phyloP scores from a whole-genome alignment of 805 yeast genomes.

The Cyberlindnera meyerae region DNA sequence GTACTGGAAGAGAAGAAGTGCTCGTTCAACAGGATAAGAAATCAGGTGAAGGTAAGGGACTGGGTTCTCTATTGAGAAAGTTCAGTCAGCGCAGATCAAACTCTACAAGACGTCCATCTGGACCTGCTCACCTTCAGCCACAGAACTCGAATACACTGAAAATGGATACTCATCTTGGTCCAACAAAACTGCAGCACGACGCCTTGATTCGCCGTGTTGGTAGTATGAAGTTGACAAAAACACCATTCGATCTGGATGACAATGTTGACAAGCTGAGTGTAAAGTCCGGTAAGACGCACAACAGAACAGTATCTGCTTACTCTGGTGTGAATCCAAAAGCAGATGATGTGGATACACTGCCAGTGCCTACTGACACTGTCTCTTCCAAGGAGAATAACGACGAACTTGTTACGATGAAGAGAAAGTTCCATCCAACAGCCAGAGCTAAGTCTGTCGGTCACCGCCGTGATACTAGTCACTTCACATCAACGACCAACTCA shows the following conservation, averaged over 20 bases:
- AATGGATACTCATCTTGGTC: no score
- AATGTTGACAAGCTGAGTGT: background rate
- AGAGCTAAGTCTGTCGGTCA: constrained; percentile 88
- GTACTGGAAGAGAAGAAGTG: constrained; percentile 33
- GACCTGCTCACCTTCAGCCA: constrained; percentile 8
- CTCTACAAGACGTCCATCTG: constrained; percentile 22
- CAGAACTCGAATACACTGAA: no score
- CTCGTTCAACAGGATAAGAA: constrained; percentile 33
- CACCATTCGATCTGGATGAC: constrained; percentile 16
- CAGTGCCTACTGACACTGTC: constrained; percentile 2
- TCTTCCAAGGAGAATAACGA: constrained; percentile 3
- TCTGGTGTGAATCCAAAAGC: constrained; percentile 12
- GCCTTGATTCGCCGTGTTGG: constrained; percentile 23
- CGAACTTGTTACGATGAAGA: constrained; percentile 17
- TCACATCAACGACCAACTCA: no score
- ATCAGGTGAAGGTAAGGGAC: constrained; percentile 24
- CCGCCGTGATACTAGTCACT: no score
- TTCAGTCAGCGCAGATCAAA: constrained; percentile 26
- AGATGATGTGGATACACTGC: constrained; percentile 7
- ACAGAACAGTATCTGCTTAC: constrained; percentile 27
- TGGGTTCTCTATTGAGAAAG: constrained; percentile 27
- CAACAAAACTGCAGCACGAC: constrained; percentile 9
- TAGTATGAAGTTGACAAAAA: constrained; percentile 19
- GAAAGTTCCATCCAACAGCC: constrained; percentile 68
- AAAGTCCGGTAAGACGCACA: constrained; percentile 16